Evolutionary conservation across 116 monocot genomes (phyloP).

Genomic region (Dioscorea cayenensis): DNA sequence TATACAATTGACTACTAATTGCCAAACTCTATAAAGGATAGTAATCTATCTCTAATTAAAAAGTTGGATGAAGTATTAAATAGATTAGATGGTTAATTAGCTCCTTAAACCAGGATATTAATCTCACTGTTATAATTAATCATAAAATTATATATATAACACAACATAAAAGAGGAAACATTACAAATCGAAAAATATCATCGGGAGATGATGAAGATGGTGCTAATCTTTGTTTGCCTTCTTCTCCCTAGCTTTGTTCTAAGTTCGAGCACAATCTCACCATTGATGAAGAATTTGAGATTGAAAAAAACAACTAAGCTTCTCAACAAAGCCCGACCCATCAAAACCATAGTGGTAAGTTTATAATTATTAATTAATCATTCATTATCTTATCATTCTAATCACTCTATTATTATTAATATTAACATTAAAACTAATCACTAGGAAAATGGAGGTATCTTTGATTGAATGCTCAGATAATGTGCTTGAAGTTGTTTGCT

Average conservation of each 20-base stretch:
- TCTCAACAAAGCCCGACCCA: background rate
- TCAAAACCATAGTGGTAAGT: background rate
- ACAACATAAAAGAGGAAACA: too few relatives aligned
- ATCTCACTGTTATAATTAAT: too few relatives aligned
- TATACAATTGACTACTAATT: too few relatives aligned
- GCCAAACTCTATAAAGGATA: too few relatives aligned
- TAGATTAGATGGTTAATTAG: too few relatives aligned
- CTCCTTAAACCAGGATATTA: too few relatives aligned
- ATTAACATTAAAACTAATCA: background rate
- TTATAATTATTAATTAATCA: background rate
- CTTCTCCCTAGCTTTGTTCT: background rate
- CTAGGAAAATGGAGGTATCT: background rate
- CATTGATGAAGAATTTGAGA: background rate
- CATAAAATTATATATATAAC: too few relatives aligned
- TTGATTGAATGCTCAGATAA: too few relatives aligned
- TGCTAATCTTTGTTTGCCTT: background rate
- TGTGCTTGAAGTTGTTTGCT: too few relatives aligned
- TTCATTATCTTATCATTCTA: background rate
- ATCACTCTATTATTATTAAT: background rate
- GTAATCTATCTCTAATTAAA: too few relatives aligned
- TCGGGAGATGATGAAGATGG: background rate
- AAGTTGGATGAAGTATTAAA: too few relatives aligned
- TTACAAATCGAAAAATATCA: too few relatives aligned
- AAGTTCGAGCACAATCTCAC: background rate
- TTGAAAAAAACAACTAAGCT: background rate